Evolutionary conservation across 768 basidiomycete species (phyloP).

Genomic region (Daedalea quercina): DNA sequence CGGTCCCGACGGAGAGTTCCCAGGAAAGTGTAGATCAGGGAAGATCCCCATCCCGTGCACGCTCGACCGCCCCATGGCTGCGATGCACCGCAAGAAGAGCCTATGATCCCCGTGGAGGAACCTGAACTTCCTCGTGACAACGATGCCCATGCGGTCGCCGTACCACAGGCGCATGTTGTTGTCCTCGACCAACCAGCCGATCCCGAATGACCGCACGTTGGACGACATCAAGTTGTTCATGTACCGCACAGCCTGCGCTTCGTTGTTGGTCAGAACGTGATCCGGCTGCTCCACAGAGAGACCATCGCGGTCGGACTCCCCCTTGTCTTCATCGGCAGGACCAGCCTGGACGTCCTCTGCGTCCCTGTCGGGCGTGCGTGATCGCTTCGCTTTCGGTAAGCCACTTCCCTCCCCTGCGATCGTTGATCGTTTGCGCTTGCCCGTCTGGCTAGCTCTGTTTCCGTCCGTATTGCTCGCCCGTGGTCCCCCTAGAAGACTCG

Average conservation of each 20-base stretch:
- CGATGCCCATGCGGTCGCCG: conserved; percentile 5
- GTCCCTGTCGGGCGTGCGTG: too few relatives aligned
- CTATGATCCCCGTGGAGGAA: not conserved
- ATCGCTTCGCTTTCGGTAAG: too few relatives aligned
- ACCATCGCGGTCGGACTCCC: too few relatives aligned
- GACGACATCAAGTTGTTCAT: conserved; percentile 1
- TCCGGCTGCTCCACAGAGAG: too few relatives aligned
- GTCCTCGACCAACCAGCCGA: conserved; percentile 1
- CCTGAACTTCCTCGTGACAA: conserved; percentile 1
- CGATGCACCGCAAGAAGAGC: not conserved
- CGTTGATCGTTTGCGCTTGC: not conserved
- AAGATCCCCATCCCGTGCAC: not conserved
- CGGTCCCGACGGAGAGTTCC: too few relatives aligned
- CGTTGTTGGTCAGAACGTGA: not conserved
- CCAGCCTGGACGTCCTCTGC: too few relatives aligned
- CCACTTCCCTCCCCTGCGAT: too few relatives aligned
- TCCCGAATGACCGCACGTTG: conserved; percentile 1
- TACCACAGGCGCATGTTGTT: conserved; percentile 3
- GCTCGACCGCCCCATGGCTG: not conserved
- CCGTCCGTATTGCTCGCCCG: not conserved
- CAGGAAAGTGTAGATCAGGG: not conserved
- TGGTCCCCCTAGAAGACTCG: not conserved
- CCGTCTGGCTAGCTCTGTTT: not conserved
- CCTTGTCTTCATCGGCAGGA: too few relatives aligned
- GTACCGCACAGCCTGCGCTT: not conserved